A percentile compares a stretch with the other conserved stretches of the same genome.
Conservation (phyloP, 148 eudicot species). For the Silene conica region DNA sequence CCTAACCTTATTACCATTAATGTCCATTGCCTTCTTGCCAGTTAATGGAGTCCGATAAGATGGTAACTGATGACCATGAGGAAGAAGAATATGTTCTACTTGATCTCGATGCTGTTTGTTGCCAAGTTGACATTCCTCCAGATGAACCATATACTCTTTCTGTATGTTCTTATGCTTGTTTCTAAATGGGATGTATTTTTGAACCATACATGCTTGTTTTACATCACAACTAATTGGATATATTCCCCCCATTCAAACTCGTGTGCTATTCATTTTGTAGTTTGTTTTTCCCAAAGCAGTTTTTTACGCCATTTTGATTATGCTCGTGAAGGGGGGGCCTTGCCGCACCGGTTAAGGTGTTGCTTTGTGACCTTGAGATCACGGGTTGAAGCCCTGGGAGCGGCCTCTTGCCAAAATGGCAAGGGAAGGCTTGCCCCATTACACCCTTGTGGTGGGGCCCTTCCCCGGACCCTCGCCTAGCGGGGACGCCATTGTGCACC, state of each 20-base stretch:
- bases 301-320: too few relatives aligned
- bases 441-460: too few relatives aligned
- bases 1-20: background rate
- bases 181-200: background rate
- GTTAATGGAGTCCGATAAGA: slow-evolving; percentile 25
- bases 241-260: background rate
- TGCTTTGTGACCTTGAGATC: too few relatives aligned
- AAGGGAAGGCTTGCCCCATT: too few relatives aligned
- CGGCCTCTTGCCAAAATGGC: too few relatives aligned
- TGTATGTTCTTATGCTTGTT: slow-evolving; percentile 42
- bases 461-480: too few relatives aligned
- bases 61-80: slow-evolving; percentile 23
- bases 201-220: background rate
- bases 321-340: too few relatives aligned
- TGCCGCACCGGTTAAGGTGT: too few relatives aligned
- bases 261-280: too few relatives aligned
- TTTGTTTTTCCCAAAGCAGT: background rate
- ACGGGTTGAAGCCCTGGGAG: too few relatives aligned
- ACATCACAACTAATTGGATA: background rate
- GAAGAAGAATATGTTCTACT: slow-evolving; percentile 64
- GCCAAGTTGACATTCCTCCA: slow-evolving; percentile 46
- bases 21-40: slow-evolving; percentile 5
- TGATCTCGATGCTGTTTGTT: slow-evolving; percentile 49
- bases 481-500: too few relatives aligned
- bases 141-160: slow-evolving; percentile 67